Percentiles rank a stretch among this genome's conserved stretches.
These are phyloP conservation scores for Musa troglodytarum DNA, from an alignment of 176 grass and related monocot species.

Conservation along the genomic window DNA sequence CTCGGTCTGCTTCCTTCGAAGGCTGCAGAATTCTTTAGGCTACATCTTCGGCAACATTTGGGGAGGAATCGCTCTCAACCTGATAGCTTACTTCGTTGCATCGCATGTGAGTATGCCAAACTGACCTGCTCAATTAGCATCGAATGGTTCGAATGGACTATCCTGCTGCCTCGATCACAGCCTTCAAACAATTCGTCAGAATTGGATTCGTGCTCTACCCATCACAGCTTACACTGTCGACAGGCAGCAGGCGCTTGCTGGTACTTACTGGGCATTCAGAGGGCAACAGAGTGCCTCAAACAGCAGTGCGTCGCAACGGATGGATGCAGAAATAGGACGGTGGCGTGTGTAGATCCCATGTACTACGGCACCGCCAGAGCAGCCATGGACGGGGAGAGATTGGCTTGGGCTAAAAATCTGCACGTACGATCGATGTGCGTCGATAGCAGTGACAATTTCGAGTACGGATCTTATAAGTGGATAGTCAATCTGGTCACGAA, in stretches of 20 bases:
- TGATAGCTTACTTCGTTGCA: slow-evolving; percentile 95
- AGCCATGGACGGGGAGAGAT: slow-evolving; percentile 12
- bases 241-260: slow-evolving; percentile 89
- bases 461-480: slow-evolving; percentile 85
- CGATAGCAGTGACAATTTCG: slow-evolving; percentile 34
- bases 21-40: slow-evolving; percentile 52
- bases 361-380: slow-evolving; percentile 38
- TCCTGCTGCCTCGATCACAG: too few species aligned
- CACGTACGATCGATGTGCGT: slow-evolving; percentile 42
- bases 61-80: slow-evolving; percentile 80
- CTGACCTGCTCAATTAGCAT: too few species aligned
- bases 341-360: slow-evolving; percentile 45
- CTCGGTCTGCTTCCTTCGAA: slow-evolving; percentile 53
- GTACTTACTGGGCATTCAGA: slow-evolving; percentile 84
- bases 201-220: too few species aligned
- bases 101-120: slow-evolving; percentile 41
- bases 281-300: slow-evolving; percentile 64
- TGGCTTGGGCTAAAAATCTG: slow-evolving; percentile 45
- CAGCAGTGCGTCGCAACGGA: slow-evolving; percentile 31
- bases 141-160: too few species aligned
- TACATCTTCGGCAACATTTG: slow-evolving; percentile 85
- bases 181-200: too few species aligned
- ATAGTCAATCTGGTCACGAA: slow-evolving; percentile 68
- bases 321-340: slow-evolving; percentile 27
- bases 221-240: not conserved